Evolutionary conservation across 306 rosid species (phyloP).

Genomic region (Prunus campanulata): DNA sequence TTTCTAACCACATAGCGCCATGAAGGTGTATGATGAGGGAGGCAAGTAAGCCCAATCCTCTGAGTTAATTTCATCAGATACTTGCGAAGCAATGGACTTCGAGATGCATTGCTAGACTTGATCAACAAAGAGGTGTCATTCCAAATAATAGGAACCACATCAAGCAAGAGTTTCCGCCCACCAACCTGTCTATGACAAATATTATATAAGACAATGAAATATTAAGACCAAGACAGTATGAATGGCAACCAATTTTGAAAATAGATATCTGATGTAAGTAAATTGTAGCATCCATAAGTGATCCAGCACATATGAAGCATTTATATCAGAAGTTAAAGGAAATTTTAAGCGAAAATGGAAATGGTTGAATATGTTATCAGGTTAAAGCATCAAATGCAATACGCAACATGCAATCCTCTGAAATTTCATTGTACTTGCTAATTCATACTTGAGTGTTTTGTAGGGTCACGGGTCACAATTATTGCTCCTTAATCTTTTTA

Average conservation of each 20-base stretch:
- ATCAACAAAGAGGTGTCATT: slow-evolving; percentile 59
- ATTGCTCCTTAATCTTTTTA: neutral
- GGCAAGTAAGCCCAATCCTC: slow-evolving; percentile 76
- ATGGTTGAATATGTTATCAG: neutral
- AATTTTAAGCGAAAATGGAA: neutral
- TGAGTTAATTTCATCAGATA: slow-evolving; percentile 85
- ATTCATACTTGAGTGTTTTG: neutral
- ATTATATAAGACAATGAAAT: slow-evolving; percentile 33
- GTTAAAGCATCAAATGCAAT: neutral
- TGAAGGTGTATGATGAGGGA: slow-evolving; percentile 73
- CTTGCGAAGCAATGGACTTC: slow-evolving; percentile 81
- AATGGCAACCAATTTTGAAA: neutral
- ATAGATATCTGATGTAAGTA: neutral
- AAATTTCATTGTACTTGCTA: neutral
- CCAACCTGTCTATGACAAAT: slow-evolving; percentile 69
- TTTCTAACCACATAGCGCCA: slow-evolving; percentile 85
- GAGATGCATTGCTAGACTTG: slow-evolving; percentile 71
- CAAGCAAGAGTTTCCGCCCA: slow-evolving; percentile 69
- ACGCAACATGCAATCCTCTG: neutral
- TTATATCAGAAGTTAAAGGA: neutral
- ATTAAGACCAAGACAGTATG: slow-evolving; percentile 7
- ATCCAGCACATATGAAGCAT: neutral
- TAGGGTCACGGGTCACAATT: neutral
- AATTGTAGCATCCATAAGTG: neutral
- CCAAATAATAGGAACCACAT: slow-evolving; percentile 74